Percentiles rank a stretch among this genome's conserved stretches.
phyloP scores from a whole-genome alignment of 2,329 filamentous ascomycete genomes.

The Allantophomopsis cytisporea region DNA sequence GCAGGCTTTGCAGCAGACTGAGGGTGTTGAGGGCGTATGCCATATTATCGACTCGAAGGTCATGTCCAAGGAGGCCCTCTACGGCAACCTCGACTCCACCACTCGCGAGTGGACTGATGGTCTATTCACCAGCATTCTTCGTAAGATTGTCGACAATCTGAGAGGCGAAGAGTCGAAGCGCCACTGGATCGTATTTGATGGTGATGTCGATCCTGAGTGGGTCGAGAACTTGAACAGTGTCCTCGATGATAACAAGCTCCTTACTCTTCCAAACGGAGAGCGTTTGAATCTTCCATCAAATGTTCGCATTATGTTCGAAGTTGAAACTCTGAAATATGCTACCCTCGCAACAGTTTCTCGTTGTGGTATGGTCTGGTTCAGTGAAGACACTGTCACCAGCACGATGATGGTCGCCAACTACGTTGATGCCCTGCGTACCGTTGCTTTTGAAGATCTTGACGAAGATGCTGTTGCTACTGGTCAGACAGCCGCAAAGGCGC shows the following conservation, averaged over 20 bases:
- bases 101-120: conserved; percentile 99
- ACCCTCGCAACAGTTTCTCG: conserved; percentile 98
- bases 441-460: conserved; percentile 88
- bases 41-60: conserved; percentile 99
- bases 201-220: conserved; percentile 98
- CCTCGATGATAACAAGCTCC: conserved; percentile 94
- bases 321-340: conserved; percentile 93
- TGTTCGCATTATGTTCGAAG: conserved; percentile 99
- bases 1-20: conserved; percentile 80
- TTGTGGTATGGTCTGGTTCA: conserved; percentile 99
- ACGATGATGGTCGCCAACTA: conserved; percentile 91
- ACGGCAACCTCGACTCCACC: conserved; percentile 89
- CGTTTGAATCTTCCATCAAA: conserved; percentile 89
- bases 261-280: conserved; percentile 95
- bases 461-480: conserved; percentile 74
- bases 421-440: conserved; percentile 66
- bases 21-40: conserved; percentile 84
- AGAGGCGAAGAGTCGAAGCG: conserved; percentile 93
- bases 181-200: conserved; percentile 99
- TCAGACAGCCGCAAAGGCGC: conserved; percentile 63
- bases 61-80: conserved; percentile 97
- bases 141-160: conserved; percentile 97
- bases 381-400: conserved; percentile 88
- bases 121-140: conserved; percentile 91
- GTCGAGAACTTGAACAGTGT: conserved; percentile 99